Evolutionary conservation across 768 basidiomycete species (phyloP).

Genomic region (Calvatia gigantea): DNA sequence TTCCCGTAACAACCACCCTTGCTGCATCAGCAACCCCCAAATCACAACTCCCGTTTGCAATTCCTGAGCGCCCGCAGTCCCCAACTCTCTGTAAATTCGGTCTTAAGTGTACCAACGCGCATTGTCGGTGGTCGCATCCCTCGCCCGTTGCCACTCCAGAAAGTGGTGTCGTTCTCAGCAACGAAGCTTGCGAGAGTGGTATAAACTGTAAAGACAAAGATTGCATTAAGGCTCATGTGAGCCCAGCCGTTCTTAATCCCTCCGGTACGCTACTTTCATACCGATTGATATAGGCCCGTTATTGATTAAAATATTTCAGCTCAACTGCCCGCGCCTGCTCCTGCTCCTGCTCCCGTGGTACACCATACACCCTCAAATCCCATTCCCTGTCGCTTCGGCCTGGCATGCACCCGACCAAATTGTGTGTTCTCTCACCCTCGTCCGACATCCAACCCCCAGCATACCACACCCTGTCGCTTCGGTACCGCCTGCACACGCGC

Average conservation of each 20-base stretch:
- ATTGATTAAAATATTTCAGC: slow-evolving; percentile 14
- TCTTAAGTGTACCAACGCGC: slow-evolving; percentile 84
- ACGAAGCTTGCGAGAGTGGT: slow-evolving; percentile 88
- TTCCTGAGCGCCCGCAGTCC: slow-evolving; percentile 80
- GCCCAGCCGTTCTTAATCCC: slow-evolving; percentile 75
- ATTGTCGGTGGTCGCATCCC: slow-evolving; percentile 91
- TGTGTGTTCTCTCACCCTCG: slow-evolving; percentile 74
- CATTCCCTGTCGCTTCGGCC: slow-evolving; percentile 65
- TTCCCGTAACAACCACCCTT: slow-evolving; percentile 26
- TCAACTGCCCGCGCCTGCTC: slow-evolving; percentile 18
- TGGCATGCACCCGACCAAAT: slow-evolving; percentile 62
- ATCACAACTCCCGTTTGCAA: slow-evolving; percentile 44
- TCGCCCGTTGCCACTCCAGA: slow-evolving; percentile 96
- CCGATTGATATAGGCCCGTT: slow-evolving; percentile 1
- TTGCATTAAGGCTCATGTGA: slow-evolving; percentile 88
- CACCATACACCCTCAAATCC: slow-evolving; percentile 26
- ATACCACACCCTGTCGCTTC: slow-evolving; percentile 69
- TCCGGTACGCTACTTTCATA: slow-evolving; percentile 40
- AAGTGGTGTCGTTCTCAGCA: slow-evolving; percentile 92
- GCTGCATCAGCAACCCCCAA: slow-evolving; percentile 27
- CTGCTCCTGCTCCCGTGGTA: slow-evolving; percentile 16
- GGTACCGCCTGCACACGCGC: slow-evolving; percentile 83
- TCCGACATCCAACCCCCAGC: slow-evolving; percentile 30
- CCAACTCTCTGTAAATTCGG: slow-evolving; percentile 93
- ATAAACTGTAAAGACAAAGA: slow-evolving; percentile 91